phyloP scores from a whole-genome alignment of 192 early-diverging fungal species.

The Backusella tarrabulga region DNA sequence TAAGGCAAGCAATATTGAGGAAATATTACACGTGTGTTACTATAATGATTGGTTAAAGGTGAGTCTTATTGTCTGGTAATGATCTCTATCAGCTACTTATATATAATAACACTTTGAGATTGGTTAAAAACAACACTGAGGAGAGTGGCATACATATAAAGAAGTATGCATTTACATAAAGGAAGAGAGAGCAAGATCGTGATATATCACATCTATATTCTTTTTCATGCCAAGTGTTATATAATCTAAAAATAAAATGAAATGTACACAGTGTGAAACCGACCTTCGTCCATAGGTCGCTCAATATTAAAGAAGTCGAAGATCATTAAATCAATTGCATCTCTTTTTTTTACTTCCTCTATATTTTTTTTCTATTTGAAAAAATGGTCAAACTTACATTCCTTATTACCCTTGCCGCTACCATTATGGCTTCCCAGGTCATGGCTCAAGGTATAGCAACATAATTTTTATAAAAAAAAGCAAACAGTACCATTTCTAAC shows the following conservation, averaged over 20 bases:
- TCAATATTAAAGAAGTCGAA: not conserved
- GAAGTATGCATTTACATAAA: not conserved
- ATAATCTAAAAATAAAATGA: conserved; percentile 8
- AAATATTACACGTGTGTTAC: not conserved
- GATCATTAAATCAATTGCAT: not conserved
- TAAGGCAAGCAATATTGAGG: not conserved
- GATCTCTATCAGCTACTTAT: not conserved
- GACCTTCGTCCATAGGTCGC: not conserved
- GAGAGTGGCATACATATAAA: not conserved
- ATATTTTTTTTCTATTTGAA: not conserved
- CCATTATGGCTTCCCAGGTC: not conserved
- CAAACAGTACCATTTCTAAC: not conserved
- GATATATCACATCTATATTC: not conserved
- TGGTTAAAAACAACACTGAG: not conserved
- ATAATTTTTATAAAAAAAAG: not conserved
- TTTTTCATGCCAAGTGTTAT: not conserved
- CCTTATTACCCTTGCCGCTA: not conserved
- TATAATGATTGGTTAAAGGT: not conserved
- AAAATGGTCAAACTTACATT: conserved; percentile 1
- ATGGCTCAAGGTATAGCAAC: not conserved
- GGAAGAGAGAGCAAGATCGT: not conserved
- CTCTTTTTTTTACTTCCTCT: conserved; percentile 13
- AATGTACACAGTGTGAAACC: not conserved
- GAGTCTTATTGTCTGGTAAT: not conserved
- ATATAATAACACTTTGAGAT: not conserved